Conservation (phyloP, 495 filamentous ascomycete genomes). For the Friedmanniomyces endolithicus region DNA sequence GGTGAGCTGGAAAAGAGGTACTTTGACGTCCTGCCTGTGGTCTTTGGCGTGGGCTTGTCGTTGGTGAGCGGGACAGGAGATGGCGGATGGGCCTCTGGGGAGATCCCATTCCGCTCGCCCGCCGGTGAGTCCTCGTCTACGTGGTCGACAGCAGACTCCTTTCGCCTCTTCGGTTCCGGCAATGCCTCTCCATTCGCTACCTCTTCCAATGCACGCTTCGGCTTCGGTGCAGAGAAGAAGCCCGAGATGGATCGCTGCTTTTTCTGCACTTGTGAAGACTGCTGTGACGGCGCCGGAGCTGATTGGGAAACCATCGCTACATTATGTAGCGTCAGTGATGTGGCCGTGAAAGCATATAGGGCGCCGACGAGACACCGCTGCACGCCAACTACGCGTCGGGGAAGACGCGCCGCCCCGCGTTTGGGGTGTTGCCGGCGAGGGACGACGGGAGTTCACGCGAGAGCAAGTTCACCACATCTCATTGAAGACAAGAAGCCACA, state of each 20-base stretch:
- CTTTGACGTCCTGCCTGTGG: slow-evolving; percentile 34
- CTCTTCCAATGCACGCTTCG: slow-evolving; percentile 20
- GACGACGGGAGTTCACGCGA: neutral
- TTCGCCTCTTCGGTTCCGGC: slow-evolving; percentile 9
- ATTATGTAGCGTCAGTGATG: neutral
- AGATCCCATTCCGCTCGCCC: neutral
- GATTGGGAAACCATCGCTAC: slow-evolving; percentile 2
- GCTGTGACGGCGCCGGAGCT: neutral
- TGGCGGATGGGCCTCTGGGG: slow-evolving; percentile 9
- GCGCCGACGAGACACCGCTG: neutral
- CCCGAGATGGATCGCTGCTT: slow-evolving; percentile 75
- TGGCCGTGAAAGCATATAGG: neutral
- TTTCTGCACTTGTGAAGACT: slow-evolving; percentile 31
- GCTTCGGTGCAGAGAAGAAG: slow-evolving; percentile 54
- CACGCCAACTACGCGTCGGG: neutral
- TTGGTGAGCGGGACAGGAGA: slow-evolving; percentile 11
- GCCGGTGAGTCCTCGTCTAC: neutral
- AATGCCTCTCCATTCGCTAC: slow-evolving; percentile 2
- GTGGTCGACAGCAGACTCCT: neutral
- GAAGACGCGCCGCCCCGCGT: neutral
- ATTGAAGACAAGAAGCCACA: too few species aligned
- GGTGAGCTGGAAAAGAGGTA: slow-evolving; percentile 40
- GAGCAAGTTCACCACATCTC: too few species aligned
- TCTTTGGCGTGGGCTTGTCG: slow-evolving; percentile 18
- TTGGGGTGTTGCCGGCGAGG: too few species aligned